A percentile compares a stretch with the other conserved stretches of the same genome.
phyloP scores from a whole-genome alignment of 306 rosid genomes.

The Medicago arabica region DNA sequence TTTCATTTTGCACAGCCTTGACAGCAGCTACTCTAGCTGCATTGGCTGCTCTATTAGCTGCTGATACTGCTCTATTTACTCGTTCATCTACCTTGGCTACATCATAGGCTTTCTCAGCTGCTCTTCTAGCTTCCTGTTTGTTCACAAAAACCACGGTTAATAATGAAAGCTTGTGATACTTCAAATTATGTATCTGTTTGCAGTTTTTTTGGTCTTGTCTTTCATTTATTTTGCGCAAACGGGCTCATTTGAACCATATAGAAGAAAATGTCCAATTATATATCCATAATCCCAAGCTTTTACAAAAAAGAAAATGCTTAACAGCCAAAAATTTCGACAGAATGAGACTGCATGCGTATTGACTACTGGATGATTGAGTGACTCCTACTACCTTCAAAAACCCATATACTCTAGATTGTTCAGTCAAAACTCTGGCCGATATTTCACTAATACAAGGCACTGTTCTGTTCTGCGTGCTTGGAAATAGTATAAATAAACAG shows the following conservation, averaged over 20 bases:
- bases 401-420: not conserved
- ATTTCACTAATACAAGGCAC: not conserved
- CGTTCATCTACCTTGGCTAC: conserved; percentile 96
- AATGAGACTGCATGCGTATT: not conserved
- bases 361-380: not conserved
- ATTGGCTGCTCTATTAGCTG: conserved; percentile 94
- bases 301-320: not conserved
- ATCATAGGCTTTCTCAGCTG: conserved; percentile 86
- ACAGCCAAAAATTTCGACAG: not conserved
- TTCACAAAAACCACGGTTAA: conserved; percentile 11
- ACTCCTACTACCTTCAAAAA: not conserved
- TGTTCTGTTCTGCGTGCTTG: not conserved
- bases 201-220: not conserved
- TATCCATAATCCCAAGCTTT: not conserved
- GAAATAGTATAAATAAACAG: conserved; percentile 3
- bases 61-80: conserved; percentile 87
- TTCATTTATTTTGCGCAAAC: not conserved
- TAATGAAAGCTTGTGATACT: conserved; percentile 6
- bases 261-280: conserved; percentile 4
- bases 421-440: not conserved
- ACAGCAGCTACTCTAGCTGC: conserved; percentile 95
- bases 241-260: conserved; percentile 6
- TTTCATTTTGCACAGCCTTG: conserved; percentile 89
- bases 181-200: not conserved
- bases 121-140: conserved; percentile 90